Conservation (phyloP, 2,329 filamentous ascomycete genomes). For the Thielaviopsis ethacetica region DNA sequence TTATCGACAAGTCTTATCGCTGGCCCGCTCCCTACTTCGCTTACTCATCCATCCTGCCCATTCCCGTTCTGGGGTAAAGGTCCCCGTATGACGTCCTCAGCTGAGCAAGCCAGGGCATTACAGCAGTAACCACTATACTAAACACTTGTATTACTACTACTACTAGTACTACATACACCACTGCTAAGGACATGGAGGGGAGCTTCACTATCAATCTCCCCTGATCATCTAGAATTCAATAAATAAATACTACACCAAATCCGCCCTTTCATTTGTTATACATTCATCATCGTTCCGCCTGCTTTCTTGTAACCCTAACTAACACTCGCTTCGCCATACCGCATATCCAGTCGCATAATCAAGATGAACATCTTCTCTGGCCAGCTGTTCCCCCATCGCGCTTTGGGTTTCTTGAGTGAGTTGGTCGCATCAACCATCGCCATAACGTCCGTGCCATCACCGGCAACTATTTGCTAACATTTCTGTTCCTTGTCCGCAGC, state of each 20-base stretch:
- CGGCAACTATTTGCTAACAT: background rate
- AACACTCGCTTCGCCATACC: background rate
- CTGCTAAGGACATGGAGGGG: background rate
- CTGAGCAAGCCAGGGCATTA: too few species aligned
- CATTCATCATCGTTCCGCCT: background rate
- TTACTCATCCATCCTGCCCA: background rate
- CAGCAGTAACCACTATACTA: too few species aligned
- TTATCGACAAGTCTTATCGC: background rate
- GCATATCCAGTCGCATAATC: background rate
- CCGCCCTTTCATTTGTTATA: background rate
- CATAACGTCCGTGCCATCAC: background rate
- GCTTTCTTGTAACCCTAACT: background rate
- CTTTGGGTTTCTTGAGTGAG: constrained; percentile 42
- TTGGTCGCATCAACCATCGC: background rate
- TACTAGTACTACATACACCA: too few species aligned
- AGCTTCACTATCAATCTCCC: background rate
- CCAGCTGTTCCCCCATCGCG: constrained; percentile 50
- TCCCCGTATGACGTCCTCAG: background rate
- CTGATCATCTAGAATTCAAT: background rate
- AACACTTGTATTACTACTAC: too few species aligned
- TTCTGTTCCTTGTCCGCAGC: constrained; percentile 30
- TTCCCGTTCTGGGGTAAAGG: background rate
- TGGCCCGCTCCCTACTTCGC: too few species aligned
- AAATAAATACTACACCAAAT: background rate
- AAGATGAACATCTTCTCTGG: constrained; percentile 28